phyloP scores from a whole-genome alignment of 2,329 filamentous ascomycete genomes.

The Alternaria brassicae region DNA sequence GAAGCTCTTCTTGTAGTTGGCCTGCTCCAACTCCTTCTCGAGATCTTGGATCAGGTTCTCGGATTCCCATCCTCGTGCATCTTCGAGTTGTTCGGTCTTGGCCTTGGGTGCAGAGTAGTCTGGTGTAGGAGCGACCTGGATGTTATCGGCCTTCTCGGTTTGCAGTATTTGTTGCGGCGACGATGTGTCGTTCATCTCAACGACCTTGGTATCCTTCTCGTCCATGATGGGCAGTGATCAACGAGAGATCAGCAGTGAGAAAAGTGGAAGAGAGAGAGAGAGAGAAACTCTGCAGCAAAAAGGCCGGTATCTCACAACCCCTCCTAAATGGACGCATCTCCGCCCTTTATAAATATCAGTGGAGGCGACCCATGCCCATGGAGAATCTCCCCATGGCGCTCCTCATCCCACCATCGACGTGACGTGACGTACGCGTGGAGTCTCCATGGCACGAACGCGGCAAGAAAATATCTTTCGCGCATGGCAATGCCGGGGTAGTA shows the following conservation, averaged over 20 bases:
- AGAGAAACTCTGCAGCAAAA: slow-evolving; percentile 13
- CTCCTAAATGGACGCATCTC: slow-evolving; percentile 15
- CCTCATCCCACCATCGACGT: slow-evolving; percentile 12
- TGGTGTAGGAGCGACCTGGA: slow-evolving; percentile 28
- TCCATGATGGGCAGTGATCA: slow-evolving; percentile 34
- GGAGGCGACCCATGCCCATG: slow-evolving; percentile 29
- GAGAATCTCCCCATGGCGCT: slow-evolving; percentile 32
- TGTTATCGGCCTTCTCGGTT: slow-evolving; percentile 28
- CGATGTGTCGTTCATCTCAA: slow-evolving; percentile 10
- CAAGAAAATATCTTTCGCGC: slow-evolving; percentile 27
- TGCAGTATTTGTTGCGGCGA: slow-evolving; percentile 18
- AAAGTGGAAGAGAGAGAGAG: slow-evolving; percentile 4
- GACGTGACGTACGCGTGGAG: slow-evolving; percentile 32
- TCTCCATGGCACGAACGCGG: slow-evolving; percentile 32
- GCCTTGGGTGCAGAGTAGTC: slow-evolving; percentile 40
- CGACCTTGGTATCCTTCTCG: slow-evolving; percentile 35
- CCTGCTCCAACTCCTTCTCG: slow-evolving; percentile 48
- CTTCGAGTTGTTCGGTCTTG: slow-evolving; percentile 43
- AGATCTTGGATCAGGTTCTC: slow-evolving; percentile 54
- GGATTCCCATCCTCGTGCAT: slow-evolving; percentile 52
- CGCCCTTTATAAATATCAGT: slow-evolving; percentile 37
- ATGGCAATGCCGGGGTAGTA: slow-evolving; percentile 20
- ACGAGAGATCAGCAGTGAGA: slow-evolving; percentile 5
- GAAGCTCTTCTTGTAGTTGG: slow-evolving; percentile 49
- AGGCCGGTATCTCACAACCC: slow-evolving; percentile 15